Evolutionary conservation across 1,284 basidiomycete genomes (phyloP), one percentile per base, ranked within the genome.

Genomic region (Ustilago vetiveriae): DNA sequence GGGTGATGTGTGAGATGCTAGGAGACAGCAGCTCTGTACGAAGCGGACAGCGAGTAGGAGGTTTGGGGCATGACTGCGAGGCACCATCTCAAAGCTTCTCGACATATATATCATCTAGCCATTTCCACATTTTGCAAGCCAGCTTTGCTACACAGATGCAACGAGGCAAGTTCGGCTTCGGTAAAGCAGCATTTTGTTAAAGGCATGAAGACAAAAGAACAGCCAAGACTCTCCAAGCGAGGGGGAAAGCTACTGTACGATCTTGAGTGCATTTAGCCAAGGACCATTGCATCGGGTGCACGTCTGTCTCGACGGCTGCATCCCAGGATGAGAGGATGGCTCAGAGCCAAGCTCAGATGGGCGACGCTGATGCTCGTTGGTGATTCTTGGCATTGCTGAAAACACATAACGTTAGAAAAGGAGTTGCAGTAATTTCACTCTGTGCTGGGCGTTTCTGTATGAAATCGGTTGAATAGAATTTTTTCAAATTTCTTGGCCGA

Each of bases 81-180:
- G n/a, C 14, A 29, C 16, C 21, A 37, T 14, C 33, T 29, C 27
- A 13, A 19, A 35, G 7, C 26, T 7, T 21, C 26, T 48, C 37
- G 29, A 36, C 19, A 48, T 48, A 48, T 48, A 48, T 48, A 48
- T 39, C 46, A 32, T 22, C 29, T 24, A 35, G 33, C 6, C 11
- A 35, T 16, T n/a, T 13, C 27, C 6, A 13, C 6, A 29, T 13
- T 13, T 29, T 13, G 13, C 7, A 29, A 29, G 13, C 6, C 6
- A 29, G 10, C 23, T 9, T n/a, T 29, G 24, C 24, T 9, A 13
- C 35, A 29, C n/a, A 32, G 19, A 13, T 22, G 22, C 32, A n/a
- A 21, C 19, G n/a, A n/a, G n/a, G 16, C 38, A 33, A 30, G 13
- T 21, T 29, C 24, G 33, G 33, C 33, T 27, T 46, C 23, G 43